Evolutionary conservation across 1,139 yeast genomes (phyloP).

Genomic region (Yamadazyma trypodendri): DNA sequence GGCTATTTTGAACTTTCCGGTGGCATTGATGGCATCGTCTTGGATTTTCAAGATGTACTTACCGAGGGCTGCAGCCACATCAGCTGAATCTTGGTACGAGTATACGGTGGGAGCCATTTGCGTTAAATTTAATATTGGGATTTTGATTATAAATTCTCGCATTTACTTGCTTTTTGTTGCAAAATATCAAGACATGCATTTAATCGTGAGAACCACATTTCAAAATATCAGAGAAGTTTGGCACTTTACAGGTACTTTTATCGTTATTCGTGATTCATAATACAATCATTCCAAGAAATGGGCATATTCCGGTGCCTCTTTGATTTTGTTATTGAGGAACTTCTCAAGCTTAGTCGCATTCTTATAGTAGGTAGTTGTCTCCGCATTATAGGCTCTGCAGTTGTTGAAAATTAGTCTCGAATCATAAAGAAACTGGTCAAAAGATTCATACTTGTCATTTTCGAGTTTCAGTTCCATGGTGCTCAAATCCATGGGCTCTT

Average conservation of each 20-base stretch:
- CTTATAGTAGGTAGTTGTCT: conserved; percentile 82
- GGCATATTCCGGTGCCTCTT: conserved; percentile 75
- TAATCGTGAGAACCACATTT: too few species aligned
- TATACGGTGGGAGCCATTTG: conserved; percentile 33
- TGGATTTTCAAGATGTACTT: conserved; percentile 54
- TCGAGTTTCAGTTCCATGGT: conserved; percentile 95
- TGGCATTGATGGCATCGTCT: conserved; percentile 44
- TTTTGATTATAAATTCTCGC: too few species aligned
- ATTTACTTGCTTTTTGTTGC: too few species aligned
- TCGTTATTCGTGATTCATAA: conserved; percentile 1
- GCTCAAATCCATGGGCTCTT: conserved; percentile 97
- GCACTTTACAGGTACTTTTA: too few species aligned
- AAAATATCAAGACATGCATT: too few species aligned
- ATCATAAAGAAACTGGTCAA: conserved; percentile 91
- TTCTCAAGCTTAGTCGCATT: conserved; percentile 92
- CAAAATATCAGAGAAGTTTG: too few species aligned
- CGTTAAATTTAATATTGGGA: too few species aligned
- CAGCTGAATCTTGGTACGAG: conserved; percentile 52
- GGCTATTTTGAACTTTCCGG: conserved; percentile 64
- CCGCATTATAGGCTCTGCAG: conserved; percentile 87
- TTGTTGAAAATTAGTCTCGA: conserved; percentile 83
- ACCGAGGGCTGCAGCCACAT: conserved; percentile 61
- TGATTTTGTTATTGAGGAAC: conserved; percentile 74
- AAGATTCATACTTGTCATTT: conserved; percentile 83
- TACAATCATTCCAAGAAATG: conserved; percentile 31